phyloP scores from a whole-genome alignment of 352 stramenopile genomes.

The Thraustochytrium sp. region DNA sequence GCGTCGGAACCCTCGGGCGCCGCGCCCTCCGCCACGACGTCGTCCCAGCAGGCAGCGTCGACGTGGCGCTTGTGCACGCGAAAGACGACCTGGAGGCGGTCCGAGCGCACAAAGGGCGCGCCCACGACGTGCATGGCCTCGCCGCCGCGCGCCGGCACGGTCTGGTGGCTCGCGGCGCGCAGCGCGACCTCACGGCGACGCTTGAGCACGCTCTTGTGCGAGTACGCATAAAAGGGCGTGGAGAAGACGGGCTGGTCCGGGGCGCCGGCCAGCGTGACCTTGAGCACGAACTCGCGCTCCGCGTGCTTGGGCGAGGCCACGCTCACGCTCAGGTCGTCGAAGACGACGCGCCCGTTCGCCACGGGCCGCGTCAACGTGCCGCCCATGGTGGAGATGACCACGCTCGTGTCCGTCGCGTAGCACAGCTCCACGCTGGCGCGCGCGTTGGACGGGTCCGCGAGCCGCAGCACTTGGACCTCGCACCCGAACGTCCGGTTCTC shows the following conservation, averaged over 20 bases:
- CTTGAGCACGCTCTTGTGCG: constrained; percentile 42
- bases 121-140: constrained; percentile 33
- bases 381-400: constrained; percentile 23
- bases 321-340: constrained; percentile 39
- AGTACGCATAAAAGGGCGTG: constrained; percentile 27
- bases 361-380: constrained; percentile 6
- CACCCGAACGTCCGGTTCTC: constrained; percentile 39
- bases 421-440: constrained; percentile 24
- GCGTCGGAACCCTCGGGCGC: neutral
- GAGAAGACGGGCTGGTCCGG: neutral
- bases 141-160: neutral
- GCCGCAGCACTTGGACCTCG: neutral
- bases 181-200: constrained; percentile 29
- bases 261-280: neutral
- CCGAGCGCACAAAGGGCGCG: constrained; percentile 31
- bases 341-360: neutral
- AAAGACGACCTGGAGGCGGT: constrained; percentile 25
- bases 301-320: constrained; percentile 36
- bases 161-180: constrained; percentile 4
- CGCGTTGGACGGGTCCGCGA: neutral
- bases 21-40: neutral
- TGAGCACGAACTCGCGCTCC: constrained; percentile 39
- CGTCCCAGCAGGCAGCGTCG: neutral
- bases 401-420: constrained; percentile 25
- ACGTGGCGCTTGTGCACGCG: neutral